Evolutionary conservation across 2,329 filamentous ascomycete species (phyloP).

Genomic region (Verticillium tricorpus): DNA sequence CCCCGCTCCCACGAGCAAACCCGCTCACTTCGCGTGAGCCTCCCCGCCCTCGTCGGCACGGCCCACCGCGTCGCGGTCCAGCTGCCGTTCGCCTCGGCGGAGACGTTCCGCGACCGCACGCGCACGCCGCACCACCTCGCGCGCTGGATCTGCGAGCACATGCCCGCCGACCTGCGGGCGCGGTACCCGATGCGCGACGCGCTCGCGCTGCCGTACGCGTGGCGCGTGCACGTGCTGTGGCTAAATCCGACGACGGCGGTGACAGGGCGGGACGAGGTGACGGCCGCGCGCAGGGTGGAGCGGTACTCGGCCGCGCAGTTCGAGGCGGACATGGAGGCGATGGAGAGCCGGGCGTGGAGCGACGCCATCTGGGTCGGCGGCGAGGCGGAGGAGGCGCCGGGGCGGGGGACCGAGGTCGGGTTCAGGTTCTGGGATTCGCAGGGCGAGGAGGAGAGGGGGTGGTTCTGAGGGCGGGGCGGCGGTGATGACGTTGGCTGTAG

Average conservation of each 20-base stretch:
- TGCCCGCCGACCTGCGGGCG: neutral
- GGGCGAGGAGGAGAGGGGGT: neutral
- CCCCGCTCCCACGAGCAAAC: neutral
- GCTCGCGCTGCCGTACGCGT: neutral
- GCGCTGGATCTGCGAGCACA: neutral
- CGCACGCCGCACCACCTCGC: neutral
- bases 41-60: neutral
- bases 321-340: conserved; percentile 1
- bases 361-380: conserved; percentile 13
- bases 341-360: conserved; percentile 3
- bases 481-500: too few relatives aligned
- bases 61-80: neutral
- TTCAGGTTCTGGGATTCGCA: conserved; percentile 5
- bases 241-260: neutral
- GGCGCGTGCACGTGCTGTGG: neutral
- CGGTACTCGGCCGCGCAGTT: conserved; percentile 2
- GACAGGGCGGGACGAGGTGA: neutral
- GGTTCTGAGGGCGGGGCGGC: neutral
- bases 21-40: neutral
- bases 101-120: neutral
- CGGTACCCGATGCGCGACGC: neutral
- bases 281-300: neutral
- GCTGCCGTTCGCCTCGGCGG: neutral
- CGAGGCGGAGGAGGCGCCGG: conserved; percentile 9
- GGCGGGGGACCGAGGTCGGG: conserved; percentile 1